Conservation (phyloP, 139 green algal genomes). For the Tetraselmis striata region DNA sequence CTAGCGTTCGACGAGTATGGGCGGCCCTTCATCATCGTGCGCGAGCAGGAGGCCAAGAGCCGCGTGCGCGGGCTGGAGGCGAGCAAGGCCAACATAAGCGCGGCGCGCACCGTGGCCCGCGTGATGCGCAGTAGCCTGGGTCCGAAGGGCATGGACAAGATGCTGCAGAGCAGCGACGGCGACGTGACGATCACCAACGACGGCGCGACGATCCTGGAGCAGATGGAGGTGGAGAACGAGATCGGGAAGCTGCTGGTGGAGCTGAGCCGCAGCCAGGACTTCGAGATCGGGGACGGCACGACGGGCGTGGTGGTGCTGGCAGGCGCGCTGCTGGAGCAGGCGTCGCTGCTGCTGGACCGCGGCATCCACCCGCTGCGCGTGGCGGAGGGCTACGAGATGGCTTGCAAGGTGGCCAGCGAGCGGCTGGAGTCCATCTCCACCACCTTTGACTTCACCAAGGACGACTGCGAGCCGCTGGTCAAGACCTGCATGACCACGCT, state of each 20-base stretch:
- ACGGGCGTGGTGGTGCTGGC: constrained; percentile 91
- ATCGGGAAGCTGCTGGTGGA: constrained; percentile 99
- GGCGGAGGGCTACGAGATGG: constrained; percentile 97
- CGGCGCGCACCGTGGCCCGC: constrained; percentile 86
- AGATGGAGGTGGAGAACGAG: constrained; percentile 99
- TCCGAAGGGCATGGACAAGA: constrained; percentile 99
- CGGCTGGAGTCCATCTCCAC: constrained; percentile 56
- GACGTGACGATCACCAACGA: constrained; percentile 99
- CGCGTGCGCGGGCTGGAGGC: constrained; percentile 81
- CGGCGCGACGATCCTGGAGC: constrained; percentile 96
- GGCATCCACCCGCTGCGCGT: constrained; percentile 96
- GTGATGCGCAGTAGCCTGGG: constrained; percentile 76
- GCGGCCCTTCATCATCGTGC: constrained; percentile 93
- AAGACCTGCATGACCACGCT: constrained; percentile 99
- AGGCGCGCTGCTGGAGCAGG: constrained; percentile 69
- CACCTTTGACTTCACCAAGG: constrained; percentile 73
- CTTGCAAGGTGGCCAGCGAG: constrained; percentile 79
- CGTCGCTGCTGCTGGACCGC: constrained; percentile 90
- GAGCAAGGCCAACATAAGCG: constrained; percentile 93
- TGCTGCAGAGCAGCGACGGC: constrained; percentile 93
- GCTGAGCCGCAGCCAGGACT: constrained; percentile 77
- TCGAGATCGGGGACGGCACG: constrained; percentile 83
- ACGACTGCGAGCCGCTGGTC: constrained; percentile 88
- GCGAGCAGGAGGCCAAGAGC: constrained; percentile 29
- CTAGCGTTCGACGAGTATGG: constrained; percentile 97